A percentile compares a stretch with the other conserved stretches of the same genome.
Evolutionary conservation across 139 green algal species (phyloP).

Genomic region (Micromonas pusilla): DNA sequence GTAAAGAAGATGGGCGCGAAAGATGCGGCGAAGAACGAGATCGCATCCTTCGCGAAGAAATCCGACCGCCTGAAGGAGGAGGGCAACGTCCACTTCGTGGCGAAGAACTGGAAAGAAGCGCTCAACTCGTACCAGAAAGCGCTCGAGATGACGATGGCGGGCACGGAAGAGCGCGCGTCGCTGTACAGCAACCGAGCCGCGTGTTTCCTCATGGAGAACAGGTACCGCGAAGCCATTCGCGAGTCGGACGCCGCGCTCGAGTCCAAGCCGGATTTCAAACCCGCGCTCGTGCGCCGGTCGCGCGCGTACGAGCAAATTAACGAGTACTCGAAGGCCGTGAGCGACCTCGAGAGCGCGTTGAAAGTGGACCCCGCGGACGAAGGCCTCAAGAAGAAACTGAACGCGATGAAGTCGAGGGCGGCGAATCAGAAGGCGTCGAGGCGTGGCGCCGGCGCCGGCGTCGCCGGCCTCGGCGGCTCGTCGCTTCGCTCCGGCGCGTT

Average conservation of each 20-base stretch:
- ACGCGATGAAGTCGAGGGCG: background rate
- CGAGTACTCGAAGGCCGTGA: constrained; percentile 3
- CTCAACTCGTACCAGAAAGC: background rate
- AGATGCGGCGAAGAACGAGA: background rate
- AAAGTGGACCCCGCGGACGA: background rate
- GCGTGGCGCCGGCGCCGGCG: too few relatives aligned
- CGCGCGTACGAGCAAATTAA: constrained; percentile 21
- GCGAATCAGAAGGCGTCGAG: background rate
- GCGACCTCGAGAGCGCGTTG: constrained; percentile 10
- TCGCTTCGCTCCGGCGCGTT: background rate
- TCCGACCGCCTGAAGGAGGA: background rate
- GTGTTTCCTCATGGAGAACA: background rate
- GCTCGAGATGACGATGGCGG: background rate
- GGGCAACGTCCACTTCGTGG: constrained; percentile 1
- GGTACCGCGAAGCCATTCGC: background rate
- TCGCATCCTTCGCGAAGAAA: constrained; percentile 2
- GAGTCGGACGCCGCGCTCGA: background rate
- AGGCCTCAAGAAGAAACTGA: background rate
- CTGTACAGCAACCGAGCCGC: background rate
- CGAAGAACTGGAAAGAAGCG: background rate
- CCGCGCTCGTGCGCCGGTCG: constrained; percentile 14
- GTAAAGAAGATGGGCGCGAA: background rate
- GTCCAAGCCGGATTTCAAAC: background rate
- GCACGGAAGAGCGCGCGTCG: background rate
- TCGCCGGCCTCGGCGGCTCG: background rate